Conservation (phyloP, 345 rosid genomes). For the Lagerstroemia speciosa region DNA sequence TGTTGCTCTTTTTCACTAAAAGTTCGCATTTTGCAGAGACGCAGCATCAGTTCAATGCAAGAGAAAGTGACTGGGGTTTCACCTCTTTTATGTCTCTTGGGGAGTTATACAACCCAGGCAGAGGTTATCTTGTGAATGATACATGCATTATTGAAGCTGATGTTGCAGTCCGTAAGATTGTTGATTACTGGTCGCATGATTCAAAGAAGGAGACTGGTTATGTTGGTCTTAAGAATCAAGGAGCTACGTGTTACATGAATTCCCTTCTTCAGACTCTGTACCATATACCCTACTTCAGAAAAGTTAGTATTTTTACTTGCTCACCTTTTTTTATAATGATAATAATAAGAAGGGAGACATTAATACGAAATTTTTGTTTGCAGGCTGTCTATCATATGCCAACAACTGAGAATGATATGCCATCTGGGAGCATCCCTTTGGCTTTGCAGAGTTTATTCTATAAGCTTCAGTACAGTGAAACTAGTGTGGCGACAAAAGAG, state of each 20-base stretch:
- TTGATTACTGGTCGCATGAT: conserved; percentile 49
- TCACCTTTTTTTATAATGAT: not conserved
- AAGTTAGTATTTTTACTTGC: conserved; percentile 24
- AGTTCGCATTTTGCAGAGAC: conserved; percentile 27
- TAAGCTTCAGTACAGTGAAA: conserved; percentile 53
- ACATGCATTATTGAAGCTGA: conserved; percentile 45
- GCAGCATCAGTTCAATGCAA: conserved; percentile 44
- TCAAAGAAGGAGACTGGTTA: conserved; percentile 58
- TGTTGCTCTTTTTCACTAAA: not conserved
- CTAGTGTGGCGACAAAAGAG: conserved; percentile 56
- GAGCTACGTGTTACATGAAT: conserved; percentile 64
- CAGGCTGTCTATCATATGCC: conserved; percentile 68
- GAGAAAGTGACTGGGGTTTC: conserved; percentile 56
- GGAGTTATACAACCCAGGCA: conserved; percentile 39
- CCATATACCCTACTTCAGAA: conserved; percentile 52
- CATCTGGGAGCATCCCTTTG: conserved; percentile 54
- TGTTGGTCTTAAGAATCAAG: conserved; percentile 58
- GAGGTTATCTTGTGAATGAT: conserved; percentile 47
- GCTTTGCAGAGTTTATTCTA: conserved; percentile 55
- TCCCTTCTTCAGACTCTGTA: conserved; percentile 45
- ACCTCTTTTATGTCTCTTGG: conserved; percentile 49
- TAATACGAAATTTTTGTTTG: conserved; percentile 7
- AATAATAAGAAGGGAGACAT: not conserved
- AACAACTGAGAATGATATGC: conserved; percentile 56
- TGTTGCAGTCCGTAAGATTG: conserved; percentile 39